phyloP scores from a whole-genome alignment of 1,284 basidiomycete genomes.

The Sphagnurus paluster region DNA sequence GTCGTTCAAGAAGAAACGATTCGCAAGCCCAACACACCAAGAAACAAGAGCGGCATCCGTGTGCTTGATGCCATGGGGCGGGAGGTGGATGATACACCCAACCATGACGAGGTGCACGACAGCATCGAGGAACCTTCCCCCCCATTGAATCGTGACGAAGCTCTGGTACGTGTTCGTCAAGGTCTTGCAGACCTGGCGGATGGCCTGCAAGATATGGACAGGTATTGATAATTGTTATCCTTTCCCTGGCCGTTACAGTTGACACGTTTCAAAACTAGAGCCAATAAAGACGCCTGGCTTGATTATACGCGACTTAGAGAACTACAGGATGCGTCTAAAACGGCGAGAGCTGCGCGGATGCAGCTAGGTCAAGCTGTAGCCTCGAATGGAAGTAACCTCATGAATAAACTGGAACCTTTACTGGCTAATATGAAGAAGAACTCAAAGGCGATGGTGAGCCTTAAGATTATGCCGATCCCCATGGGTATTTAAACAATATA shows the following conservation, averaged over 20 bases:
- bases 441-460: conserved; percentile 26
- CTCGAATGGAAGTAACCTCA: conserved; percentile 36
- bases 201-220: conserved; percentile 55
- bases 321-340: conserved; percentile 53
- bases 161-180: conserved; percentile 54
- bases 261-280: conserved; percentile 14
- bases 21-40: conserved; percentile 21
- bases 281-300: conserved; percentile 29
- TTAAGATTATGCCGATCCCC: background rate
- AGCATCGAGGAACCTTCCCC: conserved; percentile 27
- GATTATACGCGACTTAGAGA: conserved; percentile 48
- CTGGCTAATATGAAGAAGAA: conserved; percentile 37
- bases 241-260: background rate
- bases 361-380: conserved; percentile 44
- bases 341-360: conserved; percentile 48
- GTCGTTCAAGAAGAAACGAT: conserved; percentile 10
- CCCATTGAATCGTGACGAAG: conserved; percentile 47
- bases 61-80: conserved; percentile 70
- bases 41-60: conserved; percentile 47
- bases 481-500: background rate
- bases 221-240: conserved; percentile 35
- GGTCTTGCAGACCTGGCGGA: conserved; percentile 56
- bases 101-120: conserved; percentile 25
- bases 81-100: conserved; percentile 41
- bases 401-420: conserved; percentile 35